Percentiles rank a stretch among this genome's conserved stretches.
Evolutionary conservation across 2,329 filamentous ascomycete genomes (phyloP).

Genomic region (Sclerotinia glacialis): DNA sequence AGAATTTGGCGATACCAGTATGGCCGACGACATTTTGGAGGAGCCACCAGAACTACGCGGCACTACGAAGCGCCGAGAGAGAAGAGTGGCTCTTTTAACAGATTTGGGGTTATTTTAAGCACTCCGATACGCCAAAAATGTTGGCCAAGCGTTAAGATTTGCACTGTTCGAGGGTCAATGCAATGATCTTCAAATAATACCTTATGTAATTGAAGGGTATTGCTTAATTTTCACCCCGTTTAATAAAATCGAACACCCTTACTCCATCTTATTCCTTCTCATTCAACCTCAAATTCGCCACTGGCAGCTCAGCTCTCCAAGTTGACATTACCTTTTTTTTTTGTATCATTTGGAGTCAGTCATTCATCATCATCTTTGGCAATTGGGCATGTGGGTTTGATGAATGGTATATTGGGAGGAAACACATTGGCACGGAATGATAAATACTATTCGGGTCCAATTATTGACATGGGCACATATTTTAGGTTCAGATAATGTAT

Average conservation of each 20-base stretch:
- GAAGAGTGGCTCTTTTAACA: conserved; percentile 10
- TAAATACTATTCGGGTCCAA: neutral
- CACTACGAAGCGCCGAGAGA: conserved; percentile 20
- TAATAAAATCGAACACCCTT: neutral
- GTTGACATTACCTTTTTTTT: neutral
- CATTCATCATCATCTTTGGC: conserved; percentile 1
- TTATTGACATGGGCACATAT: neutral
- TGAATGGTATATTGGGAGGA: conserved; percentile 4
- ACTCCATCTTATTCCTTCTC: neutral
- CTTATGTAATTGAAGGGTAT: neutral
- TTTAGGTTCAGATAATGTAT: neutral
- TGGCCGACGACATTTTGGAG: conserved; percentile 10
- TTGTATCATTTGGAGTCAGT: conserved; percentile 4
- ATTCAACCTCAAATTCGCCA: too few species aligned
- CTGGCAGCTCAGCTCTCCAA: neutral
- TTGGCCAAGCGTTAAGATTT: neutral
- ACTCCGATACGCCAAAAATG: neutral
- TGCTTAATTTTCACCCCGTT: neutral
- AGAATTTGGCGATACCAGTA: neutral
- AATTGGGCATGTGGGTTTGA: conserved; percentile 2
- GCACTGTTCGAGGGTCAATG: neutral
- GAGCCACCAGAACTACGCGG: conserved; percentile 6
- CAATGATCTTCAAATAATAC: neutral
- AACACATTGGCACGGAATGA: neutral
- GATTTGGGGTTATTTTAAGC: conserved; percentile 10